These are phyloP conservation scores for Trametes hirsuta DNA, from an alignment of 1,284 basidiomycete genomes.

Conservation along the genomic window DNA sequence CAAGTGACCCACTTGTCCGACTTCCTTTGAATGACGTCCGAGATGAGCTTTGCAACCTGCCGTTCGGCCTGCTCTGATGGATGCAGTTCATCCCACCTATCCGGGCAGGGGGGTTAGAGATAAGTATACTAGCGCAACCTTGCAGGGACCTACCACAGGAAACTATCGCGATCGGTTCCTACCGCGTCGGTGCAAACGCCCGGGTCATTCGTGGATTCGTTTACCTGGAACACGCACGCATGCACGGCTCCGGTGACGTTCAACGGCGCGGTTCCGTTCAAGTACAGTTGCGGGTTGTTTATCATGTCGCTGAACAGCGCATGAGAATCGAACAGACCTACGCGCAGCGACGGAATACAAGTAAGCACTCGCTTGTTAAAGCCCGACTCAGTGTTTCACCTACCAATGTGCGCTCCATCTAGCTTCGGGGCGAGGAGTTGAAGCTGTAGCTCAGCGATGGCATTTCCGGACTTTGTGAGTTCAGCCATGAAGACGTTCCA, in stretches of 20 bases:
- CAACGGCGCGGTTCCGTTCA: constrained; percentile 60
- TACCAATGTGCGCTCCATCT: background rate
- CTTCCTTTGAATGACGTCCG: constrained; percentile 11
- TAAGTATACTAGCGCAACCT: background rate
- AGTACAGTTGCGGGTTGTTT: constrained; percentile 46
- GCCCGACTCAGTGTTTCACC: background rate
- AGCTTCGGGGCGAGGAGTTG: background rate
- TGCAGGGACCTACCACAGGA: background rate
- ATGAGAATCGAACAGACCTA: constrained; percentile 55
- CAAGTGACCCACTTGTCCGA: background rate
- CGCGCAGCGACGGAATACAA: constrained; percentile 24
- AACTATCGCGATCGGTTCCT: background rate
- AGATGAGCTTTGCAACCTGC: constrained; percentile 20
- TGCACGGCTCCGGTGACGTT: constrained; percentile 48
- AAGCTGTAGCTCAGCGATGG: constrained; percentile 25
- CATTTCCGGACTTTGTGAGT: constrained; percentile 37
- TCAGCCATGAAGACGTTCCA: constrained; percentile 37
- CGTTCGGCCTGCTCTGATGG: constrained; percentile 23
- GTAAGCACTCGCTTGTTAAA: constrained; percentile 1
- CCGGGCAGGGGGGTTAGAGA: background rate
- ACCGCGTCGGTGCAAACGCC: background rate
- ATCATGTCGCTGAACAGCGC: constrained; percentile 56
- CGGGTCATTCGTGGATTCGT: background rate
- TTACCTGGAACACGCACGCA: background rate
- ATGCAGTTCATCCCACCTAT: constrained; percentile 27